Percentiles rank a stretch among this genome's conserved stretches.
Conservation (phyloP, 2,329 filamentous ascomycete genomes). For the Verticillium tricorpus region DNA sequence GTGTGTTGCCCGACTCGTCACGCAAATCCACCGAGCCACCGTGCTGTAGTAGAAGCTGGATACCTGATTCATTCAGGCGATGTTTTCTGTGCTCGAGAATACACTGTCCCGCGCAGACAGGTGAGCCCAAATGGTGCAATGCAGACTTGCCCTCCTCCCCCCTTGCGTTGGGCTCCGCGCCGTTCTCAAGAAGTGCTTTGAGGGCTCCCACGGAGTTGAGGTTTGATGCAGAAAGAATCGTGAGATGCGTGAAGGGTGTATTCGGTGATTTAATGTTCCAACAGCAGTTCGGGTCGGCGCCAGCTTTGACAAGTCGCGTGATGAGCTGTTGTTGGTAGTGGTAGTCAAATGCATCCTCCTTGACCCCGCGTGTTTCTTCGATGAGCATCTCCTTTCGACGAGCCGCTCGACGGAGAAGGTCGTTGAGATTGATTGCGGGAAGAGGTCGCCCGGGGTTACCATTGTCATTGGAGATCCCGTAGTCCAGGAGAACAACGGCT, state of each 20-base stretch:
- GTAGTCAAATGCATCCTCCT: constrained; percentile 9
- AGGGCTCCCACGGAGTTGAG: constrained; percentile 13
- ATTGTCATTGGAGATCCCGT: neutral
- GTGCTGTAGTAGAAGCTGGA: constrained; percentile 15
- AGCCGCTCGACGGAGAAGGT: neutral
- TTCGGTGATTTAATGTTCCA: neutral
- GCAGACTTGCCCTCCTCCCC: constrained; percentile 11
- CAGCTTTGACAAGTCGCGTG: constrained; percentile 13
- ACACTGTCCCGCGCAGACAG: neutral
- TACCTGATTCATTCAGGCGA: constrained; percentile 10
- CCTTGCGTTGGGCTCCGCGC: constrained; percentile 16
- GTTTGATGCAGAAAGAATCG: neutral
- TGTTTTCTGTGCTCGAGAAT: neutral
- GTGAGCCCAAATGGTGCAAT: constrained; percentile 15
- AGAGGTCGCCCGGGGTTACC: neutral
- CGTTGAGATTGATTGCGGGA: constrained; percentile 1
- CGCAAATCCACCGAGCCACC: constrained; percentile 12
- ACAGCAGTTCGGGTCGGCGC: constrained; percentile 14
- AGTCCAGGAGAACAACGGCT: constrained; percentile 5
- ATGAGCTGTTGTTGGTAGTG: constrained; percentile 15
- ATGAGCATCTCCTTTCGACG: neutral
- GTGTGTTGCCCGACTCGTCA: constrained; percentile 17
- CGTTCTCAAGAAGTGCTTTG: constrained; percentile 18
- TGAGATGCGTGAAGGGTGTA: constrained; percentile 3
- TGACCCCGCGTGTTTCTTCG: neutral